phyloP scores from a whole-genome alignment of 208 protist species.

The Trypanosoma mega region DNA sequence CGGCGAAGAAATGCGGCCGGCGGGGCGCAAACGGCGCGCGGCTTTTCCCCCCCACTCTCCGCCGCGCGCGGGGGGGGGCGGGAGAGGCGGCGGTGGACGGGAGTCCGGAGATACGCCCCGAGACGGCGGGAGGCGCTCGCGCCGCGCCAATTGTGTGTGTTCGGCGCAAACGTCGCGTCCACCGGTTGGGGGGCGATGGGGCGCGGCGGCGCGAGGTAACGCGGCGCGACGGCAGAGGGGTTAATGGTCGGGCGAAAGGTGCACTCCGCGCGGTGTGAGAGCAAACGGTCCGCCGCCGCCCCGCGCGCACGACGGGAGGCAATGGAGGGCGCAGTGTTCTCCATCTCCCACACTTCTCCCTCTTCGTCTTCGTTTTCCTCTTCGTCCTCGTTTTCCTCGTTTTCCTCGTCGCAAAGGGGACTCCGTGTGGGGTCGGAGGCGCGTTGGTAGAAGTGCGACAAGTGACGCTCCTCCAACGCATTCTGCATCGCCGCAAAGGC shows the following conservation, averaged over 20 bases:
- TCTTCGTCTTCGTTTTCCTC: not conserved
- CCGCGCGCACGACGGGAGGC: too few species aligned
- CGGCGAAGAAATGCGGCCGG: not conserved
- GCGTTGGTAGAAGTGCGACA: constrained; percentile 15
- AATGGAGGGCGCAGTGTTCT: too few species aligned
- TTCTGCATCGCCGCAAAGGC: constrained; percentile 16
- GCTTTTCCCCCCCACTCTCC: not conserved
- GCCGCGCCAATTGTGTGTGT: not conserved
- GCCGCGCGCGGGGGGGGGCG: not conserved
- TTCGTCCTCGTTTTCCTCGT: not conserved
- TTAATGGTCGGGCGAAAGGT: constrained; percentile 20
- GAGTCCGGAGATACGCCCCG: not conserved
- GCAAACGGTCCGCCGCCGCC: too few species aligned
- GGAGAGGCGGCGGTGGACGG: not conserved
- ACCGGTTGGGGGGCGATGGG: too few species aligned
- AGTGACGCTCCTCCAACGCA: constrained; percentile 6
- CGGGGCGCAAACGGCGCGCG: too few species aligned
- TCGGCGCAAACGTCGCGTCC: not conserved
- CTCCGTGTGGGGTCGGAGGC: not conserved
- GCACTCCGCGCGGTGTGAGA: constrained; percentile 8
- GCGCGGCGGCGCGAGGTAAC: too few species aligned
- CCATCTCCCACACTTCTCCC: too few species aligned
- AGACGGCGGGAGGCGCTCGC: not conserved
- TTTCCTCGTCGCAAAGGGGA: not conserved
- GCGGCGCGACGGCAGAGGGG: constrained; percentile 1